Percentiles rank a stretch among this genome's conserved stretches.
These are phyloP conservation scores for Cladosporium oxysporum DNA, from an alignment of 2,329 filamentous ascomycete species.

Conservation along the genomic window DNA sequence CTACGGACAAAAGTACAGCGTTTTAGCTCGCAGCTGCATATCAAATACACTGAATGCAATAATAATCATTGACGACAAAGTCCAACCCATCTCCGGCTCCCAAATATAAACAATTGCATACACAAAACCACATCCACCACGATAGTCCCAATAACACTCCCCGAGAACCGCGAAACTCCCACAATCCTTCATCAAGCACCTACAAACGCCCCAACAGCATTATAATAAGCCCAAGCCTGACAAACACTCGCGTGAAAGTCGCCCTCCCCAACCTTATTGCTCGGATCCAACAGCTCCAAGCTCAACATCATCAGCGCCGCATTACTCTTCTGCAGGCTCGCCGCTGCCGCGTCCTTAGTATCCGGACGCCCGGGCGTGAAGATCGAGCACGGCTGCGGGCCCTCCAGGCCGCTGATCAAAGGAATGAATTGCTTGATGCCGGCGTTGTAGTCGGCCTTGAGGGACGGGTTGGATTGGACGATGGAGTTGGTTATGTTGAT, in stretches of 20 bases:
- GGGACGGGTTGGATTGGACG: neutral
- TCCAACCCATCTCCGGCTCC: too few relatives aligned
- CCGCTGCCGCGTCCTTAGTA: constrained; percentile 1
- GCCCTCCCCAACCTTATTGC: constrained; percentile 1
- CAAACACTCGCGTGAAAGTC: constrained; percentile 15
- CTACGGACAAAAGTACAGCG: too few relatives aligned
- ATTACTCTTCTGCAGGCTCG: constrained; percentile 13
- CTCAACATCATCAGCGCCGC: constrained; percentile 7
- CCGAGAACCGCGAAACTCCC: too few relatives aligned
- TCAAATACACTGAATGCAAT: too few relatives aligned
- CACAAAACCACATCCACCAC: too few relatives aligned
- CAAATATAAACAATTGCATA: too few relatives aligned
- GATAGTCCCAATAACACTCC: too few relatives aligned
- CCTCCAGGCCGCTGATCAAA: constrained; percentile 1
- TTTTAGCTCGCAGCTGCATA: too few relatives aligned
- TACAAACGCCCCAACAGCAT: constrained; percentile 10
- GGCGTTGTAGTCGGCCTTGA: neutral
- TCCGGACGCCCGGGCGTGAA: constrained; percentile 11
- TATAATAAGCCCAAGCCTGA: constrained; percentile 13
- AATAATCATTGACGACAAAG: too few relatives aligned
- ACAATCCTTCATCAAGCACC: neutral
- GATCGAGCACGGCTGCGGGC: constrained; percentile 16
- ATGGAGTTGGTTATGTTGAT: constrained; percentile 15
- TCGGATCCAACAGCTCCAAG: constrained; percentile 9
- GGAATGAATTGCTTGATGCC: constrained; percentile 11